Evolutionary conservation across 2,329 filamentous ascomycete species (phyloP).

Genomic region (Ceratocystis smalleyi): DNA sequence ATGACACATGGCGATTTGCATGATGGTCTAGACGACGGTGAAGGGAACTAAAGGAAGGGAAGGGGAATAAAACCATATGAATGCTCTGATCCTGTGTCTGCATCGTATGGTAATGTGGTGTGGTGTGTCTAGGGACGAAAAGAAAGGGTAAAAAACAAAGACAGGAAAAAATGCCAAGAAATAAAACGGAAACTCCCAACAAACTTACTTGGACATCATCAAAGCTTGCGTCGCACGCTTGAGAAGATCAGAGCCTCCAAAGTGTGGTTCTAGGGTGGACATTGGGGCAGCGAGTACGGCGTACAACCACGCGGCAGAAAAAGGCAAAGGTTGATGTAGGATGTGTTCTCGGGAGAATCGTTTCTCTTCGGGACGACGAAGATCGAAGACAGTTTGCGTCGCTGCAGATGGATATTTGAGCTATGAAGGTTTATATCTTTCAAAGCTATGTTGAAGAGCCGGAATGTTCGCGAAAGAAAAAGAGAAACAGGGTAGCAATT

Average conservation of each 20-base stretch:
- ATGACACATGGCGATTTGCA: background rate
- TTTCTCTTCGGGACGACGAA: no score
- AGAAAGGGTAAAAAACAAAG: background rate
- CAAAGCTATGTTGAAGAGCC: no score
- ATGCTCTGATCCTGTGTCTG: no score
- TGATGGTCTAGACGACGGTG: background rate
- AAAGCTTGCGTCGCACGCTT: conserved; percentile 46
- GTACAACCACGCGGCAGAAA: background rate
- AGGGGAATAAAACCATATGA: background rate
- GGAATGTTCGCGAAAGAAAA: no score
- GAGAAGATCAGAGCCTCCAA: conserved; percentile 40
- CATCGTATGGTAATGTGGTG: no score
- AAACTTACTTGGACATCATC: conserved; percentile 46
- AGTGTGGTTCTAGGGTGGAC: conserved; percentile 18
- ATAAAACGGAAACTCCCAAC: conserved; percentile 18
- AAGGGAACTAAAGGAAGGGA: conserved; percentile 1
- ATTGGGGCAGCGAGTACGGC: conserved; percentile 4
- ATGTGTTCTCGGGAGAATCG: background rate
- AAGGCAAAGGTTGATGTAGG: background rate
- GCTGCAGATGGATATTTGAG: no score
- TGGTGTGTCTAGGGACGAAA: no score
- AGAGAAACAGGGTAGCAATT: no score
- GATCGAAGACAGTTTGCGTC: no score
- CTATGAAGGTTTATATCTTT: no score
- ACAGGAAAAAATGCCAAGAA: conserved; percentile 18